Conservation (phyloP, 140 eudicot species). For the Cichorium intybus region DNA sequence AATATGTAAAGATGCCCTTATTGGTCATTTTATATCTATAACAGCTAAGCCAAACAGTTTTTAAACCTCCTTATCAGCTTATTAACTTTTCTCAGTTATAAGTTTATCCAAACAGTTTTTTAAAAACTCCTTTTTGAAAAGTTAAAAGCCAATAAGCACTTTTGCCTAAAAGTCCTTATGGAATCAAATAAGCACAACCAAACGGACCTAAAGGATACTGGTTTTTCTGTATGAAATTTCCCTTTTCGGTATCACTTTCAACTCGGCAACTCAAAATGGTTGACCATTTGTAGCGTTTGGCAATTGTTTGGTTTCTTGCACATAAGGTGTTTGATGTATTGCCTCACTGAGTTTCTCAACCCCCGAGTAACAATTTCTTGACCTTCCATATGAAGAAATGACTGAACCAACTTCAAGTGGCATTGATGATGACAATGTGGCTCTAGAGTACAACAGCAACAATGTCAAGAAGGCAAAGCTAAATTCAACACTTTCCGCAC, state of each 20-base stretch:
- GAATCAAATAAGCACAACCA: no score
- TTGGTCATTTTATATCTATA: no score
- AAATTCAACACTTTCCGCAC: slow-evolving; percentile 74
- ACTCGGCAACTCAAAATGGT: neutral
- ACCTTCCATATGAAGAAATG: slow-evolving; percentile 10
- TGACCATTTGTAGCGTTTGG: neutral
- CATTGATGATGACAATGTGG: slow-evolving; percentile 34
- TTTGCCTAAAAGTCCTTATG: no score
- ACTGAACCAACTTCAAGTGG: slow-evolving; percentile 21
- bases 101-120: no score
- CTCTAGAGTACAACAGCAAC: slow-evolving; percentile 50
- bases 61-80: no score
- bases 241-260: neutral
- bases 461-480: slow-evolving; percentile 65
- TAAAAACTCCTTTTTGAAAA: no score
- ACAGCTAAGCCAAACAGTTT: no score
- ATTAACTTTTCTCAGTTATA: no score
- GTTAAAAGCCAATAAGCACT: no score
- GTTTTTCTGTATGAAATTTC: neutral
- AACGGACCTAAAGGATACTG: neutral
- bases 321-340: slow-evolving; percentile 22
- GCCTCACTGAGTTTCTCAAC: slow-evolving; percentile 10
- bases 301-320: slow-evolving; percentile 7
- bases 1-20: no score
- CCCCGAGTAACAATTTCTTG: neutral